phyloP scores from a whole-genome alignment of 441 rosid genomes.

The Manihot esculenta region DNA sequence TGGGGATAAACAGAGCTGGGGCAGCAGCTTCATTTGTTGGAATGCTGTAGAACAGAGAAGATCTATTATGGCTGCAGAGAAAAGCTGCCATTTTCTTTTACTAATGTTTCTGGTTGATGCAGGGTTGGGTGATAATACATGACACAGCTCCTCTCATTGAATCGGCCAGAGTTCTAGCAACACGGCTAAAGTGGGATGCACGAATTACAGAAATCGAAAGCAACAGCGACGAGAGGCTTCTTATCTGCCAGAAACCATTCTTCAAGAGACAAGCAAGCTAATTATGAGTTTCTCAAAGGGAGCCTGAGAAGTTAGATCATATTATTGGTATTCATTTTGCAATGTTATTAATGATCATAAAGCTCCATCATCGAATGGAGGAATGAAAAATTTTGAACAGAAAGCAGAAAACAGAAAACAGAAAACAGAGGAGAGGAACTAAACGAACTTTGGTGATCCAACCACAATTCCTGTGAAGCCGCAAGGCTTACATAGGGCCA shows the following conservation, averaged over 20 bases:
- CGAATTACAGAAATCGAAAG: conserved; percentile 79
- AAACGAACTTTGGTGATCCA: conserved; percentile 37
- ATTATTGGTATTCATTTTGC: conserved; percentile 36
- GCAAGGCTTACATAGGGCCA: conserved; percentile 49
- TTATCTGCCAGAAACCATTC: conserved; percentile 94
- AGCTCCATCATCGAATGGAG: conserved; percentile 29
- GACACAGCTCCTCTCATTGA: conserved; percentile 89
- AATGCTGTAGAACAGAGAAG: no score
- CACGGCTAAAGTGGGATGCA: conserved; percentile 94
- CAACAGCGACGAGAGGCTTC: conserved; percentile 90
- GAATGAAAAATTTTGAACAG: conserved; percentile 36
- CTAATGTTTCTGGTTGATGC: conserved; percentile 28
- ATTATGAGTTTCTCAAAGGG: conserved; percentile 20
- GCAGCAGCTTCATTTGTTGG: no score
- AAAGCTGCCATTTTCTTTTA: neutral
- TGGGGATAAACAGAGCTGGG: no score
- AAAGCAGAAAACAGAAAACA: conserved; percentile 42
- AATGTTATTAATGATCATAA: conserved; percentile 37
- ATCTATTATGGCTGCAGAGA: neutral
- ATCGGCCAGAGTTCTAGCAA: conserved; percentile 61
- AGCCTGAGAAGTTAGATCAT: conserved; percentile 22
- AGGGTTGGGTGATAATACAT: conserved; percentile 98
- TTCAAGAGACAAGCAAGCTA: conserved; percentile 61
- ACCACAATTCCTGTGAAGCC: conserved; percentile 49
- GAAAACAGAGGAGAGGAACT: conserved; percentile 31